These are phyloP conservation scores for Extremus antarcticus DNA, from an alignment of 495 filamentous ascomycete species.

Conservation along the genomic window DNA sequence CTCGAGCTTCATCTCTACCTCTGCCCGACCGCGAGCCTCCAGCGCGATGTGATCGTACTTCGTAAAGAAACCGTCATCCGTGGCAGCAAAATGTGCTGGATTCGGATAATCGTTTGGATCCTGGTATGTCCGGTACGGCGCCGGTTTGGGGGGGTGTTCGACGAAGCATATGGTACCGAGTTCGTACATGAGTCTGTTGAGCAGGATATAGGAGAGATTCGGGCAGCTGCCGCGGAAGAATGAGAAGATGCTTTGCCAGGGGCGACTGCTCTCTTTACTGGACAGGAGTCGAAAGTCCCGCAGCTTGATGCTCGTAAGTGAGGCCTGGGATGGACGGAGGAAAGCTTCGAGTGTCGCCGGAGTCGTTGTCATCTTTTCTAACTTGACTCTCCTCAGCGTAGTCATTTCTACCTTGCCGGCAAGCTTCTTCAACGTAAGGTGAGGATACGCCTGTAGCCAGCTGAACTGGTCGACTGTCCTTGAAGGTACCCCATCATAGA, in stretches of 20 bases:
- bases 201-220: conserved; percentile 8
- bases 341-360: conserved; percentile 1
- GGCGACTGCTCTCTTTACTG: neutral
- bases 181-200: conserved; percentile 11
- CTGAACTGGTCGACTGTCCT: neutral
- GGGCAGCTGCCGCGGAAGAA: conserved; percentile 6
- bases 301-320: conserved; percentile 12
- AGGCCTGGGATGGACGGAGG: neutral
- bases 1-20: conserved; percentile 39
- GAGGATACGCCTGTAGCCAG: conserved; percentile 7
- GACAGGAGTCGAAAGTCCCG: conserved; percentile 14
- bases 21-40: conserved; percentile 23
- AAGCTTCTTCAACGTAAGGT: conserved; percentile 1
- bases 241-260: conserved; percentile 9
- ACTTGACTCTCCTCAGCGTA: conserved; percentile 9
- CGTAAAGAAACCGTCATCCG: conserved; percentile 2
- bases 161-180: conserved; percentile 6
- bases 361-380: conserved; percentile 10
- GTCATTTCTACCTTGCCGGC: neutral
- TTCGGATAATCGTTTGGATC: neutral
- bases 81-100: neutral
- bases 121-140: neutral
- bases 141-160: conserved; percentile 1
- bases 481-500: neutral
- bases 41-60: conserved; percentile 9